A percentile compares a stretch with the other conserved stretches of the same genome.
phyloP scores from a whole-genome alignment of 2,329 filamentous ascomycete genomes.

The Alternaria infectoria region DNA sequence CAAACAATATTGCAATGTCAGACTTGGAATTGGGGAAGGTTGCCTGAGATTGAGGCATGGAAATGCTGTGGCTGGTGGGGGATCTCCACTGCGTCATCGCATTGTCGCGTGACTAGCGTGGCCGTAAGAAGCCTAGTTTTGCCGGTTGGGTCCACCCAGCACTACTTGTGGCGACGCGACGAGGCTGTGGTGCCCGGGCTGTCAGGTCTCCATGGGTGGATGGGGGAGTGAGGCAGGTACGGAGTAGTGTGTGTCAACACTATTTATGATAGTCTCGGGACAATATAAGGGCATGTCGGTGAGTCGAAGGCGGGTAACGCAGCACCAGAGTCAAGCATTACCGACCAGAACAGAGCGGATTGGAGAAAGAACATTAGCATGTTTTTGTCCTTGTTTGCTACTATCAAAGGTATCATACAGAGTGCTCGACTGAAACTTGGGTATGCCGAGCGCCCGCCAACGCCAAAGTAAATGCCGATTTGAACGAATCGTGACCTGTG shows the following conservation, averaged over 20 bases:
- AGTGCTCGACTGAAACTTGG: background rate
- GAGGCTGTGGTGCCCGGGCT: background rate
- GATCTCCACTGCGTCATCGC: background rate
- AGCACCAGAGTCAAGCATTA: background rate
- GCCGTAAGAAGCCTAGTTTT: background rate
- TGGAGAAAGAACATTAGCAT: background rate
- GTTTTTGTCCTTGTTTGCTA: background rate
- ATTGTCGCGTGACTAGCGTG: background rate
- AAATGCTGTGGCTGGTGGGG: background rate
- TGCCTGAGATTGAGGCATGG: background rate
- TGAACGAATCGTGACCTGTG: background rate
- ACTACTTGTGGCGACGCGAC: background rate
- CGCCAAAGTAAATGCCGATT: constrained; percentile 10
- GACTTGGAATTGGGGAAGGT: background rate
- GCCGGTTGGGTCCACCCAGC: background rate
- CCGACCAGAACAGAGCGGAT: background rate
- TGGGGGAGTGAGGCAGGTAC: background rate
- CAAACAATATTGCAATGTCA: background rate
- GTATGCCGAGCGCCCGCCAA: constrained; percentile 16
- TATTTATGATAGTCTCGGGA: background rate
- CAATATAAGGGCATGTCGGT: background rate
- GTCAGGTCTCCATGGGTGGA: background rate
- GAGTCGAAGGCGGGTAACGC: background rate
- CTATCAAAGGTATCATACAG: background rate
- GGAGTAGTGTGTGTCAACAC: background rate